Evolutionary conservation across 495 filamentous ascomycete species (phyloP), one percentile per base, ranked within the genome.

Genomic region (Aspergillus nidulans): DNA sequence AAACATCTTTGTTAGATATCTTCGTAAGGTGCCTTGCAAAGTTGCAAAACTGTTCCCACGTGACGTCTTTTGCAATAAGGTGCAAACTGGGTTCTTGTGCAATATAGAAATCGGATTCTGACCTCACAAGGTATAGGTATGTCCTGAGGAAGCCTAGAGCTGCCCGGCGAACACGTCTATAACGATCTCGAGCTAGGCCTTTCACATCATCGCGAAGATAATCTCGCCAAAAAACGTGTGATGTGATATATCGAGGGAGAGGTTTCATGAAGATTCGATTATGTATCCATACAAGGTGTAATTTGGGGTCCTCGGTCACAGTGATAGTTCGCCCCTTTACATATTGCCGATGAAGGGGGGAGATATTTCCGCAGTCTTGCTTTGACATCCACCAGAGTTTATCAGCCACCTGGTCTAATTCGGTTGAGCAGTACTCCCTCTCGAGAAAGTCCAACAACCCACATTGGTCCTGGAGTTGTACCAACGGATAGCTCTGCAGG

Each of bases 241-340:
- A 66, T n/a, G 77, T 69, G 1, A 85, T 71, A 56, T 71, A 84
- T 6, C 48, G 15, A 0, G 82, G 83, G 0, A 86, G 52, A 1
- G 83, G 82, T 48, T 85, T 86, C 49, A 85, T 63, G 62, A 73
- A 84, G 20, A 85, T 76, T 2, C 63, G 53, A n/a, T 71, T 55
- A 23, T 79, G 55, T 34, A 59, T 56, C 84, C 81, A 87, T 13
- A 85, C 68, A 0, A 85, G 72, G 52, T 87, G 83, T 8, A 85
- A 62, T 3, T 70, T 60, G 0, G 73, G 66, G 21, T 78, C 49
- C 48, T 87, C 82, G 3, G 69, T 71, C 6, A 75, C 30, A 13
- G 79, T 24, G 12, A 84, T 77, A 1, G 62, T 43, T 1, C 81
- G 78, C 12, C 69, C 68, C 25, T 65, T 64, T 1, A 78, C 62